These are phyloP conservation scores for Leccinellum rugosiceps DNA, from an alignment of 768 basidiomycete species.

Conservation along the genomic window DNA sequence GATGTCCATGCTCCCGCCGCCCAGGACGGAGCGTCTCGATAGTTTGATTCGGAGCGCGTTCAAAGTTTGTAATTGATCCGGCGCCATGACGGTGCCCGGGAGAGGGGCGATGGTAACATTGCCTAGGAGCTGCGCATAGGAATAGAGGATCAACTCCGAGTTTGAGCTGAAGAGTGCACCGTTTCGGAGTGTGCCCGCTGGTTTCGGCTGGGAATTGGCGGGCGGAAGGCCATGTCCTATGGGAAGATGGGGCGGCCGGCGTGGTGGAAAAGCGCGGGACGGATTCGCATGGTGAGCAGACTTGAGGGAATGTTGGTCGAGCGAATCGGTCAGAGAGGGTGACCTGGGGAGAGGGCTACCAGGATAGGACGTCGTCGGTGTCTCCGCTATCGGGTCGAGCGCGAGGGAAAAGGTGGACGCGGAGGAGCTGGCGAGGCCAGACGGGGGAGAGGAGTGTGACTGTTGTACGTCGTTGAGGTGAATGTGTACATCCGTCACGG, in stretches of 20 bases:
- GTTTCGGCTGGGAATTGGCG: constrained; percentile 14
- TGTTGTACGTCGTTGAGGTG: constrained; percentile 32
- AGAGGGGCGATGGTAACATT: constrained; percentile 56
- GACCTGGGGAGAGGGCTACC: constrained; percentile 34
- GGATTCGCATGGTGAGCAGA: constrained; percentile 37
- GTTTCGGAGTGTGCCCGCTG: constrained; percentile 30
- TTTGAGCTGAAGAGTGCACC: constrained; percentile 48
- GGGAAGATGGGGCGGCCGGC: constrained; percentile 40
- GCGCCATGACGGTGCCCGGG: constrained; percentile 37
- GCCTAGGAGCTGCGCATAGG: constrained; percentile 79
- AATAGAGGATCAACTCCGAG: constrained; percentile 74
- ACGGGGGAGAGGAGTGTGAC: constrained; percentile 7
- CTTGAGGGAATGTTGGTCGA: constrained; percentile 19
- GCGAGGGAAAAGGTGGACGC: constrained; percentile 46
- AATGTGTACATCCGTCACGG: constrained; percentile 52
- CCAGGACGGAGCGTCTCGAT: constrained; percentile 39
- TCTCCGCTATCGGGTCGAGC: constrained; percentile 48
- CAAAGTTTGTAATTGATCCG: constrained; percentile 46
- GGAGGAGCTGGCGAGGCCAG: constrained; percentile 37
- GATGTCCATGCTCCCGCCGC: constrained; percentile 82
- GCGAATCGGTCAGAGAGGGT: constrained; percentile 28
- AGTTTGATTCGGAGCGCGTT: constrained; percentile 48
- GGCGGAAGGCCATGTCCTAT: constrained; percentile 45
- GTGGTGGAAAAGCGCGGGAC: constrained; percentile 20
- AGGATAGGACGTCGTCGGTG: constrained; percentile 36